Conservation (phyloP, 1,284 basidiomycete species). For the Puccinia horiana region DNA sequence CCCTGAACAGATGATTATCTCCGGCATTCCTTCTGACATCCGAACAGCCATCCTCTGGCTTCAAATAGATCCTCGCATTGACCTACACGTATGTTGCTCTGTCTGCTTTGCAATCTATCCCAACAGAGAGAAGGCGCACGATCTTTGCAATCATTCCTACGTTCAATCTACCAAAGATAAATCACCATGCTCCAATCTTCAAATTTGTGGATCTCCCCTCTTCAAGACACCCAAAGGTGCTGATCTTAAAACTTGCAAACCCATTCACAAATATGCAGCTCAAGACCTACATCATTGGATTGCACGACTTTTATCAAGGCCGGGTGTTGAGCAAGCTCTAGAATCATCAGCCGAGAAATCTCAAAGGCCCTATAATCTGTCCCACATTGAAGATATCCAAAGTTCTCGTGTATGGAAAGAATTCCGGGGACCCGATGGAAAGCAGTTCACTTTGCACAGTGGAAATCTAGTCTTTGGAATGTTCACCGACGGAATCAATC, state of each 20-base stretch:
- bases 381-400: background rate
- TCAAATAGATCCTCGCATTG: constrained; percentile 1
- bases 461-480: constrained; percentile 9
- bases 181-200: background rate
- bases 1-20: background rate
- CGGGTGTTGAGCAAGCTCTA: constrained; percentile 2
- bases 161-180: background rate
- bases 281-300: constrained; percentile 38
- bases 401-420: too few relatives aligned
- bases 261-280: constrained; percentile 24
- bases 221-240: background rate
- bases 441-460: constrained; percentile 4
- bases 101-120: constrained; percentile 25
- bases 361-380: constrained; percentile 5
- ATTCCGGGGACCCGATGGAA: background rate
- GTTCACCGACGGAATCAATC: constrained; percentile 12
- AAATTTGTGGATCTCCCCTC: background rate
- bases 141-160: background rate
- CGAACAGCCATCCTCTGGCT: constrained; percentile 8
- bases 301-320: constrained; percentile 23
- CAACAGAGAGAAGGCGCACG: background rate
- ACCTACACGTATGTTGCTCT: background rate
- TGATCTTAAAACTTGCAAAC: background rate
- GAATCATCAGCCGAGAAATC: background rate
- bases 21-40: background rate